Evolutionary conservation across 148 eudicot species (phyloP).

Genomic region (Amaranthus hypochondriacus): DNA sequence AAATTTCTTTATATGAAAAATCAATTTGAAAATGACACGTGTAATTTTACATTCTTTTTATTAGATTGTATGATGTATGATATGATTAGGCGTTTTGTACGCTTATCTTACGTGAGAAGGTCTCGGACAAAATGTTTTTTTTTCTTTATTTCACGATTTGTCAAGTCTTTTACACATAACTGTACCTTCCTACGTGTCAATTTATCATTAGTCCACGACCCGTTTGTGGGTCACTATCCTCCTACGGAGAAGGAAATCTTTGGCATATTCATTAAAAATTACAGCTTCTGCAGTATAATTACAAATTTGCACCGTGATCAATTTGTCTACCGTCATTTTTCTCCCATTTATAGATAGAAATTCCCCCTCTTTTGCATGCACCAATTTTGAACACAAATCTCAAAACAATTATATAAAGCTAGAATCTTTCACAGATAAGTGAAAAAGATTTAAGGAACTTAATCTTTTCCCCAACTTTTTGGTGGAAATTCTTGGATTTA

Average conservation of each 20-base stretch:
- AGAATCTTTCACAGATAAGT: neutral
- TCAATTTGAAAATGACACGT: no score
- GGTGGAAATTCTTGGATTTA: conserved; percentile 2
- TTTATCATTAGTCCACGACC: conserved; percentile 18
- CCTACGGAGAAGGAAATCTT: conserved; percentile 5
- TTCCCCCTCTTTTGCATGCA: conserved; percentile 4
- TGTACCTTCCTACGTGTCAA: conserved; percentile 1
- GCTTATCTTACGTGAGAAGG: no score
- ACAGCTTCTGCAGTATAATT: conserved; percentile 15
- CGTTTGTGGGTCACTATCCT: conserved; percentile 15
- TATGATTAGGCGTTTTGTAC: no score
- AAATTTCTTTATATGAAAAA: no score
- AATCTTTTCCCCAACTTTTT: neutral
- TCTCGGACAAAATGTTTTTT: no score
- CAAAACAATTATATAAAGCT: neutral
- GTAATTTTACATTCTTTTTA: no score
- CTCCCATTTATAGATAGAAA: neutral
- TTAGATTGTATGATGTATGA: no score
- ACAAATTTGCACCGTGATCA: conserved; percentile 26
- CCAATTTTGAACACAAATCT: neutral
- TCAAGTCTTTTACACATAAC: no score
- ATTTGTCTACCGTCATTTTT: neutral
- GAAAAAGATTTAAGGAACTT: conserved; percentile 5
- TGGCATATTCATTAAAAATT: conserved; percentile 24
- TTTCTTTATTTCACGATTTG: no score